Percentiles rank a stretch among this genome's conserved stretches.
Evolutionary conservation across 2,329 filamentous ascomycete genomes (phyloP).

Genomic region (Aspergillus tubingensis): DNA sequence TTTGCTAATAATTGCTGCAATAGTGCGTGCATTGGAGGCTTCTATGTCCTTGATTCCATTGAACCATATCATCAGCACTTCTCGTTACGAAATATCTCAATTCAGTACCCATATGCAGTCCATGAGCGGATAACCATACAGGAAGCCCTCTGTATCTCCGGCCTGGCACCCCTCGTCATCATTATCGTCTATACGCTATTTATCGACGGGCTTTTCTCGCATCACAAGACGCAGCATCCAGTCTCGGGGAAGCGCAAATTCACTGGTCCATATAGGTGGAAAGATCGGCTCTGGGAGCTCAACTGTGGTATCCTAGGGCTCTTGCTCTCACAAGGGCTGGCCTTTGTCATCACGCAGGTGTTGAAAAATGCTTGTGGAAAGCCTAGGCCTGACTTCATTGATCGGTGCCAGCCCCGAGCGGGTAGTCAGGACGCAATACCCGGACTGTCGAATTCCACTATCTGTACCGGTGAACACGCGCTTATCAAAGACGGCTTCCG

Average conservation of each 20-base stretch:
- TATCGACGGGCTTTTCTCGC: slow-evolving; percentile 61
- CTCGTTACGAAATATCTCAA: slow-evolving; percentile 56
- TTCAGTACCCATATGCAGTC: slow-evolving; percentile 60
- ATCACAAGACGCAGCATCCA: slow-evolving; percentile 42
- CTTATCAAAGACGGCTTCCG: slow-evolving; percentile 62
- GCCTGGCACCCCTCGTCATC: slow-evolving; percentile 51
- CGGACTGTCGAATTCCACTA: slow-evolving; percentile 49
- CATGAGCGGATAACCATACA: slow-evolving; percentile 57
- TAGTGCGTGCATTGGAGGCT: slow-evolving; percentile 55
- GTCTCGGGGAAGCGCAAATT: slow-evolving; percentile 41
- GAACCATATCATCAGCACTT: slow-evolving; percentile 62
- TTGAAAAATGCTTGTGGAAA: slow-evolving; percentile 63
- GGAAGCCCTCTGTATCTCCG: slow-evolving; percentile 52
- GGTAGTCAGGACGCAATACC: slow-evolving; percentile 39
- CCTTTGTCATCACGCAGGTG: slow-evolving; percentile 59
- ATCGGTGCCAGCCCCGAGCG: slow-evolving; percentile 50
- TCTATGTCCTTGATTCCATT: slow-evolving; percentile 55
- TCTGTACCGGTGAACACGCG: slow-evolving; percentile 54
- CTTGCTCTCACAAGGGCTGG: slow-evolving; percentile 54
- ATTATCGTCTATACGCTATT: slow-evolving; percentile 59
- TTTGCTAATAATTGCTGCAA: slow-evolving; percentile 15
- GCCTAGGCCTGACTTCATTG: slow-evolving; percentile 61
- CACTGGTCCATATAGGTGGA: slow-evolving; percentile 53
- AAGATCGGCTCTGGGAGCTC: slow-evolving; percentile 62
- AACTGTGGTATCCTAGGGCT: slow-evolving; percentile 63